Evolutionary conservation across 164 flowering plant genomes (phyloP).

Genomic region (Santalum album): DNA sequence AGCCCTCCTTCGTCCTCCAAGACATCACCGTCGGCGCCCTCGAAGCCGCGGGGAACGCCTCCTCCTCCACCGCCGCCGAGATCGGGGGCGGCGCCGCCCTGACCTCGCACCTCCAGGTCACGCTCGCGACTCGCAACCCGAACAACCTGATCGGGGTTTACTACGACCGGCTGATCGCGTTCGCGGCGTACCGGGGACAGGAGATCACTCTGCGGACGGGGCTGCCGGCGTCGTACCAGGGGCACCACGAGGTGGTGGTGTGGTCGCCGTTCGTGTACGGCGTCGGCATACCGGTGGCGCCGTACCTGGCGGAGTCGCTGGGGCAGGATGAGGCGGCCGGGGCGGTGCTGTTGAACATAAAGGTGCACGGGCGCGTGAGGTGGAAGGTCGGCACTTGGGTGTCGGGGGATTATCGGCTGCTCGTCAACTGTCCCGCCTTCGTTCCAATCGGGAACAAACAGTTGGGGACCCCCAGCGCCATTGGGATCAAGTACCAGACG

Average conservation of each 20-base stretch:
- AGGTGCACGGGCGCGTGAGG: slow-evolving; percentile 51
- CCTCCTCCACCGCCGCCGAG: slow-evolving; percentile 20
- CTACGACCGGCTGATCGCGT: slow-evolving; percentile 54
- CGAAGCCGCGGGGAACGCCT: slow-evolving; percentile 23
- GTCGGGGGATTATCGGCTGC: slow-evolving; percentile 31
- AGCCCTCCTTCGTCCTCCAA: slow-evolving; percentile 59
- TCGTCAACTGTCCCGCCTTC: slow-evolving; percentile 8
- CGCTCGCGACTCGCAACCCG: slow-evolving; percentile 56
- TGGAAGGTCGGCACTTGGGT: slow-evolving; percentile 58
- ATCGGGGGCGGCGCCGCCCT: slow-evolving; percentile 23
- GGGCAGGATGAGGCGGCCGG: slow-evolving; percentile 35
- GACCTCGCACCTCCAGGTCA: slow-evolving; percentile 51
- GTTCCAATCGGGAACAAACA: slow-evolving; percentile 41
- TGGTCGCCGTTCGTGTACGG: slow-evolving; percentile 75
- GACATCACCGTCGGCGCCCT: slow-evolving; percentile 70
- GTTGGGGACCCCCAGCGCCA: slow-evolving; percentile 26
- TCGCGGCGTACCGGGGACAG: slow-evolving; percentile 52
- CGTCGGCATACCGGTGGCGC: slow-evolving; percentile 50
- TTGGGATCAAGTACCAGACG: slow-evolving; percentile 45
- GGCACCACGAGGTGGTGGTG: slow-evolving; percentile 42
- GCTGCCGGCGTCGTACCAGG: slow-evolving; percentile 53
- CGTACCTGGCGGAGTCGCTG: slow-evolving; percentile 36
- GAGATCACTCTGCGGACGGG: slow-evolving; percentile 52
- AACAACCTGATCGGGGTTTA: slow-evolving; percentile 59
- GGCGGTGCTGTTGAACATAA: slow-evolving; percentile 25